These are phyloP conservation scores for Cardamine occulta DNA, from an alignment of 345 rosid species.

Conservation along the genomic window DNA sequence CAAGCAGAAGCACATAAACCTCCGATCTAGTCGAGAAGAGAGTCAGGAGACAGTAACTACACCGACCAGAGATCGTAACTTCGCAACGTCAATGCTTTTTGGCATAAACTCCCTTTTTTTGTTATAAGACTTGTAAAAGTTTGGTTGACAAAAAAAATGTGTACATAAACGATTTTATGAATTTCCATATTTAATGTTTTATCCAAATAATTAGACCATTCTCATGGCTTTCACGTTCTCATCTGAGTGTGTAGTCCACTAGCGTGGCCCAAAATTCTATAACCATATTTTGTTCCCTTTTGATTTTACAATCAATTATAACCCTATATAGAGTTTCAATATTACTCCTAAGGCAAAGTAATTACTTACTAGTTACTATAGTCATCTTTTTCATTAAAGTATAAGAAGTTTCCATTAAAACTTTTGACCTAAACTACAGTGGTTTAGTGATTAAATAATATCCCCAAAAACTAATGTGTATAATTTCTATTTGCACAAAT, in stretches of 20 bases:
- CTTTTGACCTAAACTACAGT: not conserved
- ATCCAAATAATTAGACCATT: constrained; percentile 11
- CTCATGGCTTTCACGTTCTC: constrained; percentile 23
- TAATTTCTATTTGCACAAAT: no score
- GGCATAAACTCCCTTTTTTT: not conserved
- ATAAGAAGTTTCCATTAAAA: no score
- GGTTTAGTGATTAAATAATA: not conserved
- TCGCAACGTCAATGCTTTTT: constrained; percentile 17
- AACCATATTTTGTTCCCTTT: not conserved
- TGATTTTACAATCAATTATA: not conserved
- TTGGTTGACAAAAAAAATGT: not conserved
- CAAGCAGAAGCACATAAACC: constrained; percentile 11
- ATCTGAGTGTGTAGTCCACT: constrained; percentile 13
- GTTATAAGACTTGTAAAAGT: not conserved
- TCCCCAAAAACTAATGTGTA: not conserved
- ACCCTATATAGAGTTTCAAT: not conserved
- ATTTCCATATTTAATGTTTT: not conserved
- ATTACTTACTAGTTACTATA: not conserved
- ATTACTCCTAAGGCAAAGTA: not conserved
- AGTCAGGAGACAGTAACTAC: not conserved
- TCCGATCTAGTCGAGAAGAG: constrained; percentile 4
- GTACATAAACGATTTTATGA: not conserved
- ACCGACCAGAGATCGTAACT: constrained; percentile 16
- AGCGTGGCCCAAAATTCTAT: constrained; percentile 15
- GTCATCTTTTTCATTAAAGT: not conserved